A percentile compares a stretch with the other conserved stretches of the same genome.
Evolutionary conservation across 768 basidiomycete species (phyloP).

Genomic region (Hericium rajendrae): DNA sequence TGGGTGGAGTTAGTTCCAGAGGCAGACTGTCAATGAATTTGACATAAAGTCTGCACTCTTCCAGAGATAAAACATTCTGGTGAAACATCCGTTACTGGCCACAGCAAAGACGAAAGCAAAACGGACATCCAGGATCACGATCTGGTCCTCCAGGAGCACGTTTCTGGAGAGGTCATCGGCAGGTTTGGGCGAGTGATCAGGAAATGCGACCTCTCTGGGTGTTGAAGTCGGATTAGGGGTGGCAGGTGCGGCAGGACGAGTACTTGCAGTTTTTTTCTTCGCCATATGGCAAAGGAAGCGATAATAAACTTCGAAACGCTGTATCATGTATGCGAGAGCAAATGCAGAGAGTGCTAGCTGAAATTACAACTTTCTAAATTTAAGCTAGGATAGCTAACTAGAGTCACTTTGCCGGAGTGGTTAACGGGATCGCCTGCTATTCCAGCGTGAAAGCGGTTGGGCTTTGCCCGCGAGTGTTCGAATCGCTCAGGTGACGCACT

Average conservation of each 20-base stretch:
- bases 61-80: slow-evolving; percentile 46
- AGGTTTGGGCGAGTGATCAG: background rate
- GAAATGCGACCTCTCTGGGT: background rate
- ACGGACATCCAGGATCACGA: slow-evolving; percentile 47
- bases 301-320: background rate
- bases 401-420: slow-evolving; percentile 79
- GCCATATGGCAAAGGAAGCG: background rate
- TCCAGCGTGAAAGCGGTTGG: slow-evolving; percentile 21
- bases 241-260: background rate
- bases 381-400: too few species aligned
- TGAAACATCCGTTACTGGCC: background rate
- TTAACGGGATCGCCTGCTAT: slow-evolving; percentile 53
- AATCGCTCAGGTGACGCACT: slow-evolving; percentile 23
- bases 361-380: too few species aligned
- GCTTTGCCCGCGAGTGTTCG: slow-evolving; percentile 25
- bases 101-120: background rate
- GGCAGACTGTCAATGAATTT: slow-evolving; percentile 51
- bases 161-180: background rate
- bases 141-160: slow-evolving; percentile 52
- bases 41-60: slow-evolving; percentile 52
- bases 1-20: slow-evolving; percentile 58
- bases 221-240: background rate
- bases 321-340: background rate
- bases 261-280: background rate
- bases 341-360: too few species aligned